Conservation (phyloP, 768 basidiomycete species). For the Lactifluus piperatus region DNA sequence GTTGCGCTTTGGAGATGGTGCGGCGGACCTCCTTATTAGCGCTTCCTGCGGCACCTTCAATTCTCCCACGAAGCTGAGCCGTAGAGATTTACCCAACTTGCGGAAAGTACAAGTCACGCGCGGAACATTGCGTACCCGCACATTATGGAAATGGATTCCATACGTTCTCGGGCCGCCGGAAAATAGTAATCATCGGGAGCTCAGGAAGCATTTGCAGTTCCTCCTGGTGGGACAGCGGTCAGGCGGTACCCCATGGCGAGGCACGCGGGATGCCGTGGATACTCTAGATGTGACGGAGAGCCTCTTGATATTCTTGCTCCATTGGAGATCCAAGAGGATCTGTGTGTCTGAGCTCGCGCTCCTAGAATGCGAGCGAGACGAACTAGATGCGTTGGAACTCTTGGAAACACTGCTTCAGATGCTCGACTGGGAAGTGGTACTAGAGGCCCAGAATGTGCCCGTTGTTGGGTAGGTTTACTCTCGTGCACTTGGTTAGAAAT, state of each 20-base stretch:
- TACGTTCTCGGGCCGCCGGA: not conserved
- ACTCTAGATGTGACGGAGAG: slow-evolving; percentile 2
- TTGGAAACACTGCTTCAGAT: not conserved
- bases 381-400: not conserved
- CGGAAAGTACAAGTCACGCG: not conserved
- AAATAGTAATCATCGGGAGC: not conserved
- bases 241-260: not conserved
- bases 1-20: slow-evolving; percentile 1
- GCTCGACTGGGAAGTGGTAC: slow-evolving; percentile 5
- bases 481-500: not conserved
- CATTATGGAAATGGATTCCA: not conserved
- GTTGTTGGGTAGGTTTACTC: not conserved
- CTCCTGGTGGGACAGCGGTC: not conserved
- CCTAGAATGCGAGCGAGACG: not conserved
- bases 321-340: slow-evolving; percentile 1
- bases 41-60: not conserved
- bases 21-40: slow-evolving; percentile 1
- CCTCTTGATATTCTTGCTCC: not conserved
- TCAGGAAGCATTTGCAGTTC: not conserved
- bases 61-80: not conserved
- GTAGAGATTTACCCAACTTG: not conserved
- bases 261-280: not conserved
- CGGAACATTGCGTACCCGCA: not conserved
- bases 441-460: not conserved
- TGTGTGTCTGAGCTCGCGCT: slow-evolving; percentile 1